Evolutionary conservation across 2,329 filamentous ascomycete genomes (phyloP).

Genomic region (Dactylellina cionopaga): DNA sequence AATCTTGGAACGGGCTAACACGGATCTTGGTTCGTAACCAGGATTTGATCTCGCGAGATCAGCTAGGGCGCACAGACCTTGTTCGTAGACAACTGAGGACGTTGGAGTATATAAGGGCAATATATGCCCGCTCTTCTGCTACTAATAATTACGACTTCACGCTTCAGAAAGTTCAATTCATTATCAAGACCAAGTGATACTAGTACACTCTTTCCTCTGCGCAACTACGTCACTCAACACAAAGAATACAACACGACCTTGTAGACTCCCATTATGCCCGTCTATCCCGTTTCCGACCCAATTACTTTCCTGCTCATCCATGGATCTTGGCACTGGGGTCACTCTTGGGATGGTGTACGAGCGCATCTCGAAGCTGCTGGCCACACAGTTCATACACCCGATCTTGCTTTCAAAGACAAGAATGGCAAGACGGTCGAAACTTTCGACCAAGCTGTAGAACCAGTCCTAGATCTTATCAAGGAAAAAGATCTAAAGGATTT

Average conservation of each 20-base stretch:
- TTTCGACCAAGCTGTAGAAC: conserved; percentile 14
- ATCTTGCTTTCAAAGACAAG: conserved; percentile 5
- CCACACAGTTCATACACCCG: conserved; percentile 36
- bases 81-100: too few species aligned
- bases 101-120: too few species aligned
- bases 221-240: not conserved
- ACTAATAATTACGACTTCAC: too few species aligned
- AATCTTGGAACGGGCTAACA: too few species aligned
- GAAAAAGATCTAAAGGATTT: conserved; percentile 26
- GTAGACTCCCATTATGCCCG: not conserved
- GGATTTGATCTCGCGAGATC: too few species aligned
- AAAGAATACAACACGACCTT: conserved; percentile 16
- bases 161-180: too few species aligned
- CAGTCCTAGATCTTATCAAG: conserved; percentile 26
- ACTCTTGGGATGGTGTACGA: conserved; percentile 28
- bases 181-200: too few species aligned
- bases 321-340: conserved; percentile 33
- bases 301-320: conserved; percentile 43
- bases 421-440: conserved; percentile 18
- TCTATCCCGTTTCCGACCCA: conserved; percentile 13
- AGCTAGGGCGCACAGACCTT: too few species aligned
- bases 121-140: too few species aligned
- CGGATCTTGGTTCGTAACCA: too few species aligned
- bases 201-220: not conserved
- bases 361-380: conserved; percentile 29